Evolutionary conservation across 2,329 filamentous ascomycete species (phyloP).

Genomic region (Colletotrichum godetiae): DNA sequence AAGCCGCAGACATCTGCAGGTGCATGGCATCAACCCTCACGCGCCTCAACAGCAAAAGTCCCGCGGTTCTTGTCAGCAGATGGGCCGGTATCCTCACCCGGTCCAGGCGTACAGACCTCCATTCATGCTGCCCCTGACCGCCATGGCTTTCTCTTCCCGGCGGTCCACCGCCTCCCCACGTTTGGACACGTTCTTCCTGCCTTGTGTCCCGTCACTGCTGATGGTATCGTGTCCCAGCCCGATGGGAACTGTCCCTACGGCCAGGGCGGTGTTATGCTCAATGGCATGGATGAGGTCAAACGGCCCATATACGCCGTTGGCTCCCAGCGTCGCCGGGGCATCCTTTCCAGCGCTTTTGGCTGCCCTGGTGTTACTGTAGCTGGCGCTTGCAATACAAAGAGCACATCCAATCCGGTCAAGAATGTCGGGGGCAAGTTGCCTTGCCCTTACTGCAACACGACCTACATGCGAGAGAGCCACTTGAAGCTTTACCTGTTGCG

Average conservation of each 20-base stretch:
- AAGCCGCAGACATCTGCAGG: constrained; percentile 57
- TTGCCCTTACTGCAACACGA: constrained; percentile 98
- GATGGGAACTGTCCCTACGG: constrained; percentile 72
- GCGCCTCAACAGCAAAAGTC: constrained; percentile 61
- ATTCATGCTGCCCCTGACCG: constrained; percentile 74
- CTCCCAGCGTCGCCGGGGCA: constrained; percentile 91
- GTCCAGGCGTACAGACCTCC: constrained; percentile 67
- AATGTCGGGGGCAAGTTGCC: constrained; percentile 98
- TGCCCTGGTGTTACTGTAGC: constrained; percentile 80
- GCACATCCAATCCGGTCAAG: constrained; percentile 88
- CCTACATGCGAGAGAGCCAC: constrained; percentile 96
- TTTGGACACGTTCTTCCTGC: constrained; percentile 68
- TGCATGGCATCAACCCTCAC: constrained; percentile 70
- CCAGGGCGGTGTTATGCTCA: constrained; percentile 66
- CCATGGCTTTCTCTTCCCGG: constrained; percentile 75
- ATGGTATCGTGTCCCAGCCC: constrained; percentile 69
- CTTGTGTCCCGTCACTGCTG: constrained; percentile 77
- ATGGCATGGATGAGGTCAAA: constrained; percentile 66
- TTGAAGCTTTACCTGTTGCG: constrained; percentile 94
- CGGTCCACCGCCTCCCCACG: constrained; percentile 80
- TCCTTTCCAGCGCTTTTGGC: constrained; percentile 90
- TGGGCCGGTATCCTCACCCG: constrained; percentile 66
- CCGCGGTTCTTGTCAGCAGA: constrained; percentile 62
- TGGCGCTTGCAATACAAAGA: constrained; percentile 78
- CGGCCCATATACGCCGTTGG: constrained; percentile 92